Conservation (phyloP, 345 rosid genomes). For the Arabidopsis suecica region DNA sequence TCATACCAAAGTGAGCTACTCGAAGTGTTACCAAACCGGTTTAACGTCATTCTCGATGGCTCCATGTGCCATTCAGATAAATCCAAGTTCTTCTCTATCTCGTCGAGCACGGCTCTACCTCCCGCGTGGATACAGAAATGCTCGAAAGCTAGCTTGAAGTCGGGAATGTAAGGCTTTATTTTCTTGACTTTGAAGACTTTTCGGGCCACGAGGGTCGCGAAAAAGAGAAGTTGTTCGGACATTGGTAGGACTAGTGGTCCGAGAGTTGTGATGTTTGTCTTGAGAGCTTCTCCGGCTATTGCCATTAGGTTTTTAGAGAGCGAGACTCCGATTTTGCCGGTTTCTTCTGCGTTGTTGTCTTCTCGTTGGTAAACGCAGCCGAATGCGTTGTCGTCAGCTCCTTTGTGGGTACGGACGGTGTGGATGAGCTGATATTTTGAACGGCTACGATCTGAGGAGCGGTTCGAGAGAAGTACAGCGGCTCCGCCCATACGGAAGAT, state of each 20-base stretch:
- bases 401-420: conserved; percentile 94
- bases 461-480: conserved; percentile 86
- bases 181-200: conserved; percentile 69
- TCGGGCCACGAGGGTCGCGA: conserved; percentile 67
- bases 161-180: conserved; percentile 80
- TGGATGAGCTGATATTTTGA: conserved; percentile 92
- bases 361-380: conserved; percentile 83
- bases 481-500: conserved; percentile 98
- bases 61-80: conserved; percentile 89
- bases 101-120: conserved; percentile 90
- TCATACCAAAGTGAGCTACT: conserved; percentile 96
- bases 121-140: conserved; percentile 92
- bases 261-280: conserved; percentile 85
- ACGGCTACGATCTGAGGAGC: conserved; percentile 67
- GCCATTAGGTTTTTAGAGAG: conserved; percentile 95
- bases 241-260: conserved; percentile 90
- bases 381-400: conserved; percentile 77
- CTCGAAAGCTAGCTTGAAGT: conserved; percentile 87
- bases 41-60: conserved; percentile 89
- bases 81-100: conserved; percentile 82
- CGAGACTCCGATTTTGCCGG: conserved; percentile 64
- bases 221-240: conserved; percentile 86
- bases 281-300: conserved; percentile 93
- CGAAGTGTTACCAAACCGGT: conserved; percentile 89
- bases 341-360: conserved; percentile 54